Evolutionary conservation across 495 filamentous ascomycete genomes (phyloP).

Genomic region (Xylaria intraflava): DNA sequence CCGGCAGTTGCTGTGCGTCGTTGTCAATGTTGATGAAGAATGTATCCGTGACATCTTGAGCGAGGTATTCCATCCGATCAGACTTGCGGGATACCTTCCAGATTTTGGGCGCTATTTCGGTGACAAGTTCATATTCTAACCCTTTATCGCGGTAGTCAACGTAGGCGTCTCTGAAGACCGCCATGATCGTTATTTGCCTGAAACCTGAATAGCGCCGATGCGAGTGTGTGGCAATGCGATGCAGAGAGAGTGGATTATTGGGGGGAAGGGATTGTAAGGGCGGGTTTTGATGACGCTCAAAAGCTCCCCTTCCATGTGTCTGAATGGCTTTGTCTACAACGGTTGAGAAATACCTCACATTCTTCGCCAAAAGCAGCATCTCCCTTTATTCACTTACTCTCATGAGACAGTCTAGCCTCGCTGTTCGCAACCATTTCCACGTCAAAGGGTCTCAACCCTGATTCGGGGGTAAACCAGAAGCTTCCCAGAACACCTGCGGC

Average conservation of each 20-base stretch:
- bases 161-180: slow-evolving; percentile 1
- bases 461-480: too few species aligned
- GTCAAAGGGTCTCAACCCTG: too few species aligned
- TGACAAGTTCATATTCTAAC: slow-evolving; percentile 16
- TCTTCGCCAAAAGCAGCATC: slow-evolving; percentile 13
- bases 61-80: slow-evolving; percentile 18
- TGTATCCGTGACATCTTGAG: slow-evolving; percentile 19
- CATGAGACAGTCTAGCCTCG: slow-evolving; percentile 4
- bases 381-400: slow-evolving; percentile 1
- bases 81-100: slow-evolving; percentile 18
- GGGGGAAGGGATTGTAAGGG: neutral
- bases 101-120: slow-evolving; percentile 14
- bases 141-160: slow-evolving; percentile 5
- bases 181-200: neutral
- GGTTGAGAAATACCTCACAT: slow-evolving; percentile 12
- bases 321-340: slow-evolving; percentile 22
- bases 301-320: neutral
- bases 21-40: slow-evolving; percentile 2
- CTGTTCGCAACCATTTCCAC: too few species aligned
- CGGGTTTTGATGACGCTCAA: neutral
- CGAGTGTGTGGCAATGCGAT: neutral
- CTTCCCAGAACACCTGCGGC: neutral
- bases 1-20: neutral
- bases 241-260: neutral
- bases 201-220: neutral